Conservation (phyloP, 2,329 filamentous ascomycete species). For the Colletotrichum eleusines region DNA sequence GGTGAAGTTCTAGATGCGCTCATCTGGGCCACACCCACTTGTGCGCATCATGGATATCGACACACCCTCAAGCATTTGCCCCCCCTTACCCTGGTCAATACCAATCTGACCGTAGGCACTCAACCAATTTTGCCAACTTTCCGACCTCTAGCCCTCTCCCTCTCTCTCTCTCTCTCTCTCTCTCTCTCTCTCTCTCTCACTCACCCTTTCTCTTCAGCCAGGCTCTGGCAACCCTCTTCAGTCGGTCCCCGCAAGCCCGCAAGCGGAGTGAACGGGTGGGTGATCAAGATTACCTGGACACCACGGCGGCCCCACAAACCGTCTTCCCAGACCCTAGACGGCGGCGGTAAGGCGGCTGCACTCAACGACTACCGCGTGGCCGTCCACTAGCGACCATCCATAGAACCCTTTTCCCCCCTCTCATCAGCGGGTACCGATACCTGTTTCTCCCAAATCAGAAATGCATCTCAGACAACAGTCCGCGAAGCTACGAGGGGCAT, state of each 20-base stretch:
- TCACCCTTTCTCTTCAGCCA: slow-evolving; percentile 24
- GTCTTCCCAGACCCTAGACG: slow-evolving; percentile 36
- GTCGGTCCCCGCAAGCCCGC: slow-evolving; percentile 38
- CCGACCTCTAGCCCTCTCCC: neutral
- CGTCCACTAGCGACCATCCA: slow-evolving; percentile 30
- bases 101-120: slow-evolving; percentile 16
- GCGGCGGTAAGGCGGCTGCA: slow-evolving; percentile 42
- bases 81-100: slow-evolving; percentile 21
- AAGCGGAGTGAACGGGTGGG: slow-evolving; percentile 20
- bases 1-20: slow-evolving; percentile 36
- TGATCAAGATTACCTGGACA: slow-evolving; percentile 20
- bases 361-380: slow-evolving; percentile 41
- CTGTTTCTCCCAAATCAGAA: slow-evolving; percentile 31
- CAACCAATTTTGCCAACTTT: slow-evolving; percentile 13
- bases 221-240: slow-evolving; percentile 22
- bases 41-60: neutral
- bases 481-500: slow-evolving; percentile 17
- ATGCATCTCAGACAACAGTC: slow-evolving; percentile 33
- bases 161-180: neutral
- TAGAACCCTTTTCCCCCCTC: slow-evolving; percentile 21
- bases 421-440: slow-evolving; percentile 30
- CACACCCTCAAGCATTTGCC: neutral
- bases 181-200: neutral
- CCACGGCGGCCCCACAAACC: slow-evolving; percentile 40
- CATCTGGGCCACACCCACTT: neutral